phyloP scores from a whole-genome alignment of 768 basidiomycete species.

The Grammothele lineata region DNA sequence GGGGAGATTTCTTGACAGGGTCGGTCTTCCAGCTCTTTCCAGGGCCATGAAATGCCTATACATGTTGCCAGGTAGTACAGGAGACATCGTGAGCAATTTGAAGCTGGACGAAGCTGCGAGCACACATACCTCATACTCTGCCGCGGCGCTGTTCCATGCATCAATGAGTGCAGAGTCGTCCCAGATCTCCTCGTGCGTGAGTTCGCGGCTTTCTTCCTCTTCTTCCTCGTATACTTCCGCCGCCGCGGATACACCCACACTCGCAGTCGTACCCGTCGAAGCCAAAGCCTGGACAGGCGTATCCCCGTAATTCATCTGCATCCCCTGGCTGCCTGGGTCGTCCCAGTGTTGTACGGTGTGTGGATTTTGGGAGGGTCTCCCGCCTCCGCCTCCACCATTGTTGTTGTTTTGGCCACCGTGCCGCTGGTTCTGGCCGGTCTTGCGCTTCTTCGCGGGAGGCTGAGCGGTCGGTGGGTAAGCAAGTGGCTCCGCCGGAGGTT shows the following conservation, averaged over 20 bases:
- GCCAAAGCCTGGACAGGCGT: conserved; percentile 9
- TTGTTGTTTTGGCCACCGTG: neutral
- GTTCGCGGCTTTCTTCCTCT: conserved; percentile 53
- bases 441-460: conserved; percentile 55
- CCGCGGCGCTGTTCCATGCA: conserved; percentile 81
- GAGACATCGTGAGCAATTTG: too few relatives aligned
- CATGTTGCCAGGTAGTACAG: too few relatives aligned
- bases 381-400: conserved; percentile 9
- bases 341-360: conserved; percentile 40
- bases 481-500: conserved; percentile 20
- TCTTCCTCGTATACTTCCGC: conserved; percentile 33
- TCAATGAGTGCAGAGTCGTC: conserved; percentile 80
- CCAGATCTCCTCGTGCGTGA: conserved; percentile 78
- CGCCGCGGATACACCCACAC: conserved; percentile 8
- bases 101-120: too few relatives aligned
- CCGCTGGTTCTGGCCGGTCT: conserved; percentile 33
- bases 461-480: conserved; percentile 16
- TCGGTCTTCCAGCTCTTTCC: conserved; percentile 72
- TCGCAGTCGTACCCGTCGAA: conserved; percentile 6
- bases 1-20: conserved; percentile 62
- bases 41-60: conserved; percentile 59
- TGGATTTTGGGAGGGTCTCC: conserved; percentile 13
- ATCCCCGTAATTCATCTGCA: conserved; percentile 31
- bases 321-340: conserved; percentile 29
- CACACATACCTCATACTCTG: conserved; percentile 71